These are phyloP conservation scores for Periconia sp. DNA, from an alignment of 2,329 filamentous ascomycete genomes.

Conservation along the genomic window DNA sequence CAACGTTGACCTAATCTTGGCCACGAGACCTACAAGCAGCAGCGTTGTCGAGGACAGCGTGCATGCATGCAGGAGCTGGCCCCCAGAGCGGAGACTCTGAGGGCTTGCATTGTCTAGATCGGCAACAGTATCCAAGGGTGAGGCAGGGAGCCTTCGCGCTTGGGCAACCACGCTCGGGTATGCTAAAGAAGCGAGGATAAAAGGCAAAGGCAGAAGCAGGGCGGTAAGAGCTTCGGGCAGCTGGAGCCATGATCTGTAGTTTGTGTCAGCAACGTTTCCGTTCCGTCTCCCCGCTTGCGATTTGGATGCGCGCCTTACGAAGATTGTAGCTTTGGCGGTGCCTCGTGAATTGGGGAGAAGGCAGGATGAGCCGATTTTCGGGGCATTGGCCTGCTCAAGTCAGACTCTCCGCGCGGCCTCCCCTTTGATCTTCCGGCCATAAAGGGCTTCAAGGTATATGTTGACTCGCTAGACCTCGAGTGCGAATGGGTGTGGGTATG, in stretches of 20 bases:
- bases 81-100: conserved; percentile 10
- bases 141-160: conserved; percentile 18
- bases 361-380: conserved; percentile 28
- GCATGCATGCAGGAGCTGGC: conserved; percentile 47
- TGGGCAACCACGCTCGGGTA: conserved; percentile 36
- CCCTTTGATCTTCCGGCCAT: conserved; percentile 32
- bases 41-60: conserved; percentile 51
- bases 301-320: conserved; percentile 21
- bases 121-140: conserved; percentile 25
- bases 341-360: conserved; percentile 41
- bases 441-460: conserved; percentile 32
- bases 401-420: conserved; percentile 48
- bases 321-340: conserved; percentile 17
- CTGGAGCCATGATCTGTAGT: conserved; percentile 32
- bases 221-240: conserved; percentile 54
- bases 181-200: conserved; percentile 50
- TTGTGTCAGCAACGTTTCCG: conserved; percentile 4
- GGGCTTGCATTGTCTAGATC: conserved; percentile 6
- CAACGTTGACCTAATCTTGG: conserved; percentile 30
- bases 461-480: conserved; percentile 30
- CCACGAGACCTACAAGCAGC: conserved; percentile 46
- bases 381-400: conserved; percentile 44
- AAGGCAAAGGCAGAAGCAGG: conserved; percentile 53
- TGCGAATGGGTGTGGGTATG: conserved; percentile 28
- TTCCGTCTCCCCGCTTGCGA: background rate